Evolutionary conservation across 1,284 basidiomycete genomes (phyloP).

Genomic region (Fereydounia khargensis): DNA sequence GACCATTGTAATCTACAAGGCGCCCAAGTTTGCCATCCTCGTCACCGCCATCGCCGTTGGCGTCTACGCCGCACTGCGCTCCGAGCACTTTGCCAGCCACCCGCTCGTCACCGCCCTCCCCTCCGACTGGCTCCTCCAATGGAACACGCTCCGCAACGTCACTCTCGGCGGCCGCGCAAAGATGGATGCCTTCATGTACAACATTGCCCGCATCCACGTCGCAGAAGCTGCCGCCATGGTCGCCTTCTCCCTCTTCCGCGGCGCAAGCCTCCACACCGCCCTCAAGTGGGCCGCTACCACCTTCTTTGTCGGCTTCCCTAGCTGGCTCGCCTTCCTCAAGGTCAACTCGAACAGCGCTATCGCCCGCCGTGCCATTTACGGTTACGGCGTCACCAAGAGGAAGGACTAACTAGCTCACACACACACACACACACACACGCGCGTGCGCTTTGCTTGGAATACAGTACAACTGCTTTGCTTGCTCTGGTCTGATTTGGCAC

Average conservation of each 20-base stretch:
- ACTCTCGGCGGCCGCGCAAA: conserved; percentile 17
- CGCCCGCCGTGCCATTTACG: conserved; percentile 6
- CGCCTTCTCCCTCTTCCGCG: conserved; percentile 16
- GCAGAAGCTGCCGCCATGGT: conserved; percentile 19
- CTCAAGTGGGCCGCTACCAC: conserved; percentile 27
- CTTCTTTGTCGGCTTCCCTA: conserved; percentile 27
- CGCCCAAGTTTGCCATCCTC: conserved; percentile 15
- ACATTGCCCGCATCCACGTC: conserved; percentile 16
- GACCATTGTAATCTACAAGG: conserved; percentile 20
- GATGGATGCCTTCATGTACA: conserved; percentile 18
- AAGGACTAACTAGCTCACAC: too few species aligned
- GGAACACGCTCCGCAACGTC: conserved; percentile 22
- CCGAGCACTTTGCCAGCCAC: conserved; percentile 16
- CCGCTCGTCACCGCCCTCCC: conserved; percentile 14
- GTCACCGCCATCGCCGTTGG: not conserved
- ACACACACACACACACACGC: too few species aligned
- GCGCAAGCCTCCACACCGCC: conserved; percentile 8
- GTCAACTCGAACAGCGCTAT: conserved; percentile 27
- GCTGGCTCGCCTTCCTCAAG: conserved; percentile 30
- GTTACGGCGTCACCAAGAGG: conserved; percentile 12
- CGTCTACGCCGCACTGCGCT: conserved; percentile 19
- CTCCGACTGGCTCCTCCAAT: conserved; percentile 6
- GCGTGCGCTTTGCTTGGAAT: too few species aligned
- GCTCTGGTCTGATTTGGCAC: not conserved
- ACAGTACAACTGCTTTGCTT: not conserved